A percentile compares a stretch with the other conserved stretches of the same genome.
These are phyloP conservation scores for Sequoia sempervirens DNA, from an alignment of 75 land plant species.

Conservation along the genomic window DNA sequence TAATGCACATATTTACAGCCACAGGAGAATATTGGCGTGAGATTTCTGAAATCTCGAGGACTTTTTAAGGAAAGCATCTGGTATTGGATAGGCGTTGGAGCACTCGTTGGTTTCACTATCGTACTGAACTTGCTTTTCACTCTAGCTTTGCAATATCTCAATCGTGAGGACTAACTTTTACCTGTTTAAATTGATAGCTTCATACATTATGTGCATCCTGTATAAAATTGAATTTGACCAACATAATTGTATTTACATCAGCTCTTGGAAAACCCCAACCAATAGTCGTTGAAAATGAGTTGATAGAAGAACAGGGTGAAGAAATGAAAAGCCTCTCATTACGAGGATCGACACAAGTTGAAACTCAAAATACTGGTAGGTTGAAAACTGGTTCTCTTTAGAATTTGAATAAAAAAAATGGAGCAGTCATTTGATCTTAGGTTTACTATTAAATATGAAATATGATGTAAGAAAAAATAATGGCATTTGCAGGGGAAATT, in stretches of 20 bases:
- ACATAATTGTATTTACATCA: constrained; percentile 10
- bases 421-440: too few species aligned
- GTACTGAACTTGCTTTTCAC: constrained; percentile 34
- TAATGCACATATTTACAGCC: neutral
- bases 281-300: constrained; percentile 26
- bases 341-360: constrained; percentile 2
- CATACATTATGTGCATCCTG: neutral
- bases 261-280: constrained; percentile 39
- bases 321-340: constrained; percentile 9
- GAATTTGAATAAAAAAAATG: too few species aligned
- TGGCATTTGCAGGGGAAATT: neutral
- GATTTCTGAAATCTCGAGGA: constrained; percentile 14
- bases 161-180: constrained; percentile 17
- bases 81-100: constrained; percentile 41
- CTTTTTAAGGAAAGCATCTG: constrained; percentile 19
- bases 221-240: neutral
- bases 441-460: too few species aligned
- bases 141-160: constrained; percentile 22
- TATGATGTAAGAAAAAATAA: neutral
- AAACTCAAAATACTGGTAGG: neutral
- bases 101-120: constrained; percentile 26
- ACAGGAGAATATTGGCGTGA: constrained; percentile 13
- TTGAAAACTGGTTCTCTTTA: too few species aligned
- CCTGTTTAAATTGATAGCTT: neutral
- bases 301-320: constrained; percentile 5